These are phyloP conservation scores for Inosperma sp. DNA, from an alignment of 768 basidiomycete genomes.

Conservation along the genomic window DNA sequence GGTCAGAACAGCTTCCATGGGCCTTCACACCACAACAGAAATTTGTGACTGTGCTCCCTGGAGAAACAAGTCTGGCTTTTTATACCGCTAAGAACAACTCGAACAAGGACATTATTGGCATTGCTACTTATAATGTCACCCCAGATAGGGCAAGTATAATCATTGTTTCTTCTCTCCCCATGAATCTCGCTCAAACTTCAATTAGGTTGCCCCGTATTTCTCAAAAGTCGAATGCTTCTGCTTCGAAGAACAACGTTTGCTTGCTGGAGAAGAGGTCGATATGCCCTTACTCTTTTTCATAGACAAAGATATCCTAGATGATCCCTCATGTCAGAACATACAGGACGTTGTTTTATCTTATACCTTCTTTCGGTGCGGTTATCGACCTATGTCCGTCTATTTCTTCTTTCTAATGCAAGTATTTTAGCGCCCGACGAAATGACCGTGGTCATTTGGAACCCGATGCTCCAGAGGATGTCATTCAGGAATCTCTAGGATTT, in stretches of 20 bases:
- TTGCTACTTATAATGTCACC: slow-evolving; percentile 98
- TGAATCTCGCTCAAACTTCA: not conserved
- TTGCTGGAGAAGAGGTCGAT: slow-evolving; percentile 95
- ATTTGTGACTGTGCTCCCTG: slow-evolving; percentile 84
- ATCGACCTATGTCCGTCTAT: not conserved
- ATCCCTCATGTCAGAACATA: slow-evolving; percentile 79
- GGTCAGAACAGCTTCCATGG: slow-evolving; percentile 88
- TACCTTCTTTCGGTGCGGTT: slow-evolving; percentile 88
- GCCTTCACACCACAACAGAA: slow-evolving; percentile 87
- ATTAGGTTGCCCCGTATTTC: slow-evolving; percentile 97
- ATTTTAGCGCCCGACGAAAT: slow-evolving; percentile 76
- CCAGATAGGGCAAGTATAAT: slow-evolving; percentile 77
- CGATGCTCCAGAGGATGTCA: slow-evolving; percentile 75
- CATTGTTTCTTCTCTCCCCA: not conserved
- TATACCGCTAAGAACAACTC: slow-evolving; percentile 89
- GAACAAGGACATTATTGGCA: slow-evolving; percentile 88
- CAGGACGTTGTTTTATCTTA: slow-evolving; percentile 93
- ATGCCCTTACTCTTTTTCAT: slow-evolving; percentile 99
- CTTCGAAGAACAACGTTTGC: slow-evolving; percentile 94
- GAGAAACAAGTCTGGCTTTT: slow-evolving; percentile 94
- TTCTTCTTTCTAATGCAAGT: not conserved
- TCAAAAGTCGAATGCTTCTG: slow-evolving; percentile 99
- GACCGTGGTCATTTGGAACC: slow-evolving; percentile 83
- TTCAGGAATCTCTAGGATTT: slow-evolving; percentile 80
- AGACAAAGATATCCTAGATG: slow-evolving; percentile 93